Percentiles rank a stretch among this genome's conserved stretches.
phyloP scores from a whole-genome alignment of 148 eudicot species.

The Cornus suecica region DNA sequence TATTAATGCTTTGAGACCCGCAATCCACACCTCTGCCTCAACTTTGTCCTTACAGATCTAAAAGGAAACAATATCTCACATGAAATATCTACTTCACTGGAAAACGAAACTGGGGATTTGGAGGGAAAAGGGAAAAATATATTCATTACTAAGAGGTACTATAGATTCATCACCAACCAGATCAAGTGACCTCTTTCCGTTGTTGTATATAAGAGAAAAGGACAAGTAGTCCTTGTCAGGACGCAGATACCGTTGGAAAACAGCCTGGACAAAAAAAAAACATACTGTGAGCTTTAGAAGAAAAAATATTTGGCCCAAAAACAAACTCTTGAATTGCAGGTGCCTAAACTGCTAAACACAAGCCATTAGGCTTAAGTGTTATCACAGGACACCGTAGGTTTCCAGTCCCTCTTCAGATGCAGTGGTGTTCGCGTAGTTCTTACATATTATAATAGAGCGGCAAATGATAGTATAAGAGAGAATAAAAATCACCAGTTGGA shows the following conservation, averaged over 20 bases:
- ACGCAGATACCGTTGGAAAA: slow-evolving; percentile 77
- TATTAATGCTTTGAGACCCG: slow-evolving; percentile 79
- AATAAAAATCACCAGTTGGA: background rate
- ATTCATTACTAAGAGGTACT: background rate
- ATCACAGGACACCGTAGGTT: no score
- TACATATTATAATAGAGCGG: no score
- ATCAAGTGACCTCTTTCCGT: slow-evolving; percentile 88
- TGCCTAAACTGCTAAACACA: no score
- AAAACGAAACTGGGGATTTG: background rate
- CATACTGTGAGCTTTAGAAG: background rate
- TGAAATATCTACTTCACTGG: background rate
- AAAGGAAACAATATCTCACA: slow-evolving; percentile 9
- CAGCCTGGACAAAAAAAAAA: slow-evolving; percentile 48
- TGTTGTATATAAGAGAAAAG: slow-evolving; percentile 85
- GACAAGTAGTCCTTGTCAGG: slow-evolving; percentile 93
- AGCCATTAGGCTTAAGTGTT: no score
- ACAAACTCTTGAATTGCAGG: background rate
- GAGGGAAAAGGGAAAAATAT: background rate
- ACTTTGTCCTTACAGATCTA: slow-evolving; percentile 98
- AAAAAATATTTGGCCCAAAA: background rate
- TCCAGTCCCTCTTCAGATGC: no score
- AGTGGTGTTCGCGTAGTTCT: no score
- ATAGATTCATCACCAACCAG: slow-evolving; percentile 53
- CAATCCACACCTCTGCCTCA: slow-evolving; percentile 97
- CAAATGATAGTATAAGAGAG: no score